Percentiles rank a stretch among this genome's conserved stretches.
Evolutionary conservation across 2,329 filamentous ascomycete species (phyloP).

Genomic region (Sclerotinia spermophila): DNA sequence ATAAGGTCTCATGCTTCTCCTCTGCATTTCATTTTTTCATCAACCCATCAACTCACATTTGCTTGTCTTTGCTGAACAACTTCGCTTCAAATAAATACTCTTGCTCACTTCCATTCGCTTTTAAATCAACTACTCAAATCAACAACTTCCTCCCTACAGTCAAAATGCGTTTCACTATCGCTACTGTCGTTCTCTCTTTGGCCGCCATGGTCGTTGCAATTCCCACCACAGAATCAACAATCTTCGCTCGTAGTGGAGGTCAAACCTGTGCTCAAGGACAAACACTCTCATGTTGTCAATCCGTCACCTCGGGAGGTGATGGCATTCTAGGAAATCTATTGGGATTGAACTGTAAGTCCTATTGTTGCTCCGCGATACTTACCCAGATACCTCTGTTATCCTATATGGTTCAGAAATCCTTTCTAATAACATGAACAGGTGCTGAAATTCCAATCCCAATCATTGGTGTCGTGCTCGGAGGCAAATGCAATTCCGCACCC

Average conservation of each 20-base stretch:
- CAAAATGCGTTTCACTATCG: slow-evolving; percentile 33
- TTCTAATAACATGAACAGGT: neutral
- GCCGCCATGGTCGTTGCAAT: slow-evolving; percentile 26
- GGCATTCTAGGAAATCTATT: neutral
- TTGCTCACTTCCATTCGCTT: neutral
- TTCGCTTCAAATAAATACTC: neutral
- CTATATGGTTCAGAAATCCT: neutral
- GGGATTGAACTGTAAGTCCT: neutral
- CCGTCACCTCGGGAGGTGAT: neutral
- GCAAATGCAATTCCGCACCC: neutral
- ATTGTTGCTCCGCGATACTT: neutral
- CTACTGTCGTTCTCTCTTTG: slow-evolving; percentile 28
- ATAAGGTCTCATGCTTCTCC: neutral
- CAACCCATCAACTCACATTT: slow-evolving; percentile 3
- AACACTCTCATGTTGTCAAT: slow-evolving; percentile 18
- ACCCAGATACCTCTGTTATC: neutral
- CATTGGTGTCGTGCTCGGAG: neutral
- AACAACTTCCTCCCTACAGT: neutral
- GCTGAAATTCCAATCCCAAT: neutral
- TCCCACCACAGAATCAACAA: slow-evolving; percentile 20
- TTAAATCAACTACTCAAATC: neutral
- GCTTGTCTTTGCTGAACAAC: slow-evolving; percentile 7
- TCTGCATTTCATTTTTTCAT: neutral
- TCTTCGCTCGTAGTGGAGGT: slow-evolving; percentile 11
- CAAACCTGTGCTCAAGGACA: slow-evolving; percentile 11